Conservation (phyloP, 495 filamentous ascomycete genomes). For the Friedmanniomyces simplex region DNA sequence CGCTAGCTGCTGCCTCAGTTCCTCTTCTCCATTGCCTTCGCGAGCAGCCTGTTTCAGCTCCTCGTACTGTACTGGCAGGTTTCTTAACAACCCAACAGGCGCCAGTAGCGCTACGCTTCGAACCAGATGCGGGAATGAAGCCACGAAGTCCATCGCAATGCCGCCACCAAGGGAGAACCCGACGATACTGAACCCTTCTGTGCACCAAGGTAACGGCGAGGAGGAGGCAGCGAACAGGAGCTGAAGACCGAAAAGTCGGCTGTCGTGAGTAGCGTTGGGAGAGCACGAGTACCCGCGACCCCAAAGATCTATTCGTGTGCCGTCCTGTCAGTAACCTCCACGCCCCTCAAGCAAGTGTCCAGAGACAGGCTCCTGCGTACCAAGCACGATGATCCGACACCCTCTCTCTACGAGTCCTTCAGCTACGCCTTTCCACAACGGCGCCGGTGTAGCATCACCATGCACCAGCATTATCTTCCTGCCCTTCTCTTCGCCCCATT, state of each 20-base stretch:
- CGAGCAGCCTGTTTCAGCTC: not conserved
- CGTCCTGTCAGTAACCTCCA: not conserved
- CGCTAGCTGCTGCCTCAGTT: not conserved
- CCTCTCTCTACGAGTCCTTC: not conserved
- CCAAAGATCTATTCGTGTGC: not conserved
- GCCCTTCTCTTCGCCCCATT: not conserved
- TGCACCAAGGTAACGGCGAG: not conserved
- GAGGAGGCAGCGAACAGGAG: not conserved
- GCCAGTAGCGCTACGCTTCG: constrained; percentile 11
- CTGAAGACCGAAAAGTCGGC: not conserved
- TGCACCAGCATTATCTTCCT: not conserved
- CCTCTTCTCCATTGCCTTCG: not conserved
- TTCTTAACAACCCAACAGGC: constrained; percentile 14
- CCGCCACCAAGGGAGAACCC: constrained; percentile 17
- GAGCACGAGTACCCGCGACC: not conserved
- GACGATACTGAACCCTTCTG: not conserved
- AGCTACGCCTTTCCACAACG: not conserved
- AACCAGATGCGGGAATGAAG: constrained; percentile 11
- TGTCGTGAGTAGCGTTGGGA: not conserved
- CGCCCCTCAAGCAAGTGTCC: not conserved
- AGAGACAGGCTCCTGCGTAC: not conserved
- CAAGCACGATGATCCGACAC: not conserved
- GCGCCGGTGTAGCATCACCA: not conserved
- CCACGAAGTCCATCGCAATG: constrained; percentile 15
- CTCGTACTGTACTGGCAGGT: constrained; percentile 19